Evolutionary conservation across 352 stramenopile species (phyloP).

Genomic region (Phytophthora ramorum): DNA sequence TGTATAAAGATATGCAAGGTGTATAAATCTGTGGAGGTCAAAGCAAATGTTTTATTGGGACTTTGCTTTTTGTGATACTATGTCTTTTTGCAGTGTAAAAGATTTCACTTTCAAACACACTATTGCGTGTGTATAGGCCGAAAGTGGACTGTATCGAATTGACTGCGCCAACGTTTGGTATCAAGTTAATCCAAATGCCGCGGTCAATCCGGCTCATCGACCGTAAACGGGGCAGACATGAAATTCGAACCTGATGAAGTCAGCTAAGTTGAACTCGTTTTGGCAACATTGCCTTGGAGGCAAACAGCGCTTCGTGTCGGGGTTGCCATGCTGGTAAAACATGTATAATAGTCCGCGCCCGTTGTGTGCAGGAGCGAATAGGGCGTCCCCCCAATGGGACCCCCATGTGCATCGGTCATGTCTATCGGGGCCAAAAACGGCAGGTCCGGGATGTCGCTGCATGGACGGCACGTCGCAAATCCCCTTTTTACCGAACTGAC

Average conservation of each 20-base stretch:
- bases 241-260: conserved; percentile 2
- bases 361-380: not conserved
- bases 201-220: not conserved
- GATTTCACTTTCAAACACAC: no score
- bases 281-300: no score
- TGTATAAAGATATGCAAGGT: no score
- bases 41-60: no score
- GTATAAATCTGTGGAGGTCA: no score
- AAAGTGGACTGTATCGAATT: not conserved
- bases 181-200: not conserved
- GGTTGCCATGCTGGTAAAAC: no score
- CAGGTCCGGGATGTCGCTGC: not conserved
- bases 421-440: not conserved
- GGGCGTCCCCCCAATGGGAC: not conserved
- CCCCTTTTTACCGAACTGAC: not conserved
- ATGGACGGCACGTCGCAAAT: not conserved
- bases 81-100: no score
- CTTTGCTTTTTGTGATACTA: no score
- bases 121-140: no score
- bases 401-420: not conserved
- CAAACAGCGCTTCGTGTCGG: no score
- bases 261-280: not conserved
- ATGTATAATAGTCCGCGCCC: not conserved
- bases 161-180: not conserved
- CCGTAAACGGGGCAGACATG: not conserved